These are phyloP conservation scores for Corrigiola litoralis DNA, from an alignment of 179 eudicot species.

Conservation along the genomic window DNA sequence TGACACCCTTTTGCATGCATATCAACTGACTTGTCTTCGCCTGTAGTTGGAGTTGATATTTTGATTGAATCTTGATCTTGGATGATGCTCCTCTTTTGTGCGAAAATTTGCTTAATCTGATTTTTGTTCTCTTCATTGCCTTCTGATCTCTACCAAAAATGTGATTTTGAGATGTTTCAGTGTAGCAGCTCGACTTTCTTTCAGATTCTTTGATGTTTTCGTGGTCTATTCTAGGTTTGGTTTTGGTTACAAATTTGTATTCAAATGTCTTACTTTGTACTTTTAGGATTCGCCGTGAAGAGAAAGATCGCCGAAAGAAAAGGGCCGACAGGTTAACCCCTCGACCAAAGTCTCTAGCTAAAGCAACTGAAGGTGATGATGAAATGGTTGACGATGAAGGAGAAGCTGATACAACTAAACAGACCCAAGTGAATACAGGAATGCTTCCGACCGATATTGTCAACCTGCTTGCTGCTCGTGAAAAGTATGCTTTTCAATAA, in stretches of 20 bases:
- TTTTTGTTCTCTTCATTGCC: not conserved
- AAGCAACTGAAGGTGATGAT: conserved; percentile 12
- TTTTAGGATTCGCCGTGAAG: conserved; percentile 71
- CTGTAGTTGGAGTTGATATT: too few species aligned
- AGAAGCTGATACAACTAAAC: conserved; percentile 32
- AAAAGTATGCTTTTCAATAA: conserved; percentile 48
- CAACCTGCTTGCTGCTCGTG: conserved; percentile 62
- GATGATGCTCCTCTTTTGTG: too few species aligned
- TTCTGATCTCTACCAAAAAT: too few species aligned
- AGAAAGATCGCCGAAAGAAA: conserved; percentile 69
- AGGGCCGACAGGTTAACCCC: conserved; percentile 63
- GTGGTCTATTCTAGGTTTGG: not conserved
- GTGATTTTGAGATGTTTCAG: not conserved
- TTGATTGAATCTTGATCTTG: too few species aligned
- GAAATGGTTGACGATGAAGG: conserved; percentile 40
- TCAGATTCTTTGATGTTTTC: not conserved
- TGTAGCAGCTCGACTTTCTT: not conserved
- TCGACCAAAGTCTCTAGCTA: conserved; percentile 19
- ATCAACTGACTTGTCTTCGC: too few species aligned
- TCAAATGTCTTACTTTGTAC: not conserved
- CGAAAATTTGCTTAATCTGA: too few species aligned
- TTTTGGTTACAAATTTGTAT: not conserved
- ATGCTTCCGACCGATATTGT: conserved; percentile 87
- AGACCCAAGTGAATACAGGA: conserved; percentile 39
- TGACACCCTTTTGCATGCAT: too few species aligned